Base-by-base conservation (phyloP, 2,329 filamentous ascomycete species). In the Calcarisporium arbuscula region DNA sequence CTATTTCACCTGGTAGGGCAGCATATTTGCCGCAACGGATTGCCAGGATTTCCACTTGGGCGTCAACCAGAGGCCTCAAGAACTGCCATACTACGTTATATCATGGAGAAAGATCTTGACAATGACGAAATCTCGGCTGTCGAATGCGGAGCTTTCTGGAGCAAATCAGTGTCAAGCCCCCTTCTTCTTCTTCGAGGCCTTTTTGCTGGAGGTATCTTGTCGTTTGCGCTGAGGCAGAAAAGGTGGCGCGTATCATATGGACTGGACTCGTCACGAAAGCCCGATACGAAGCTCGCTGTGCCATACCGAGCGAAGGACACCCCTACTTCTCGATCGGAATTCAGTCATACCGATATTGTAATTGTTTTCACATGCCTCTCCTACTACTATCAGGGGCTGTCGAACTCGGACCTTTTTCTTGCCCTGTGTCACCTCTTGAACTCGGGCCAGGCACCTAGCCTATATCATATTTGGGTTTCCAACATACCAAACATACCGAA, bases 171-270 rank as follows among this genome's bases (percentile, higher is more conserved):
- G 0, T 59, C 50, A 11, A 1, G 46, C 54, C 0, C 44, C 76
- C 0, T 50, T 74, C 14, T 30, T 1, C 49, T 75, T 4, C 41
- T 78, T 2, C 59, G 71, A 22, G 67, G 79, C 0, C 57, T 83
- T 0, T 51, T 83, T 14, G 71, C 71, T 0, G 51, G 60, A 3
- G 68, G 72, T 0, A 57, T 82, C 0, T 44, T 83, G 0, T 43
- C 44, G 0, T 77, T 76, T 36, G 60, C 57, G 0, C 56, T 82
- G 1, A 51, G 54, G 0, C 53, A 68, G 12, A 82, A 82, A 46
- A 60, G 77, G 1, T 83, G 74, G 72, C 54, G 69, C 2, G 77
- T 84, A 0, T 68, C 81, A 34, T 84, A 76, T 40, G 78, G 80
- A 0, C 57, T 74, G 2, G 66, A 76, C 45, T 35, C 44, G 0